Conservation (phyloP, 2,329 filamentous ascomycete genomes). For the Mycogone perniciosa region DNA sequence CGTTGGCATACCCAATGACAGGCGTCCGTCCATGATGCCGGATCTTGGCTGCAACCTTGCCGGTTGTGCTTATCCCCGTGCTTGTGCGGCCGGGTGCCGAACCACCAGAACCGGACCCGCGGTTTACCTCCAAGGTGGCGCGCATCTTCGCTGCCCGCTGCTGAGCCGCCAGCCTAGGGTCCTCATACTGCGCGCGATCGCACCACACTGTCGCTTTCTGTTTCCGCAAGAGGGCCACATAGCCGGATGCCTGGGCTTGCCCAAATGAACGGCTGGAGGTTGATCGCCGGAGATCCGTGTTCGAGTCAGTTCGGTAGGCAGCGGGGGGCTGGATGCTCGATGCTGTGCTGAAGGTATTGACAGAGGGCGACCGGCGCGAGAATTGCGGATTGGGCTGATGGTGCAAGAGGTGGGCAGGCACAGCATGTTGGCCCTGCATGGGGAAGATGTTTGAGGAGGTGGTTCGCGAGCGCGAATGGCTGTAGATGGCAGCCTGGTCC, state of each 20-base stretch:
- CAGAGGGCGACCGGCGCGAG: conserved; percentile 53
- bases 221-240: conserved; percentile 91
- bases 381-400: conserved; percentile 10
- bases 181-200: conserved; percentile 86
- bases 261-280: conserved; percentile 70
- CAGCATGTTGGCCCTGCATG: conserved; percentile 23
- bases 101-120: conserved; percentile 42
- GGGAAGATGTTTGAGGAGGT: conserved; percentile 50
- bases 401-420: conserved; percentile 23
- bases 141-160: conserved; percentile 83
- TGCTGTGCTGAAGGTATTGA: conserved; percentile 64
- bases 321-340: conserved; percentile 60
- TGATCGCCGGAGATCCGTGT: conserved; percentile 62
- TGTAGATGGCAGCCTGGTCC: conserved; percentile 36
- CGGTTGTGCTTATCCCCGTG: conserved; percentile 55
- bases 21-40: conserved; percentile 78
- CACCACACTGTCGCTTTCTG: conserved; percentile 99
- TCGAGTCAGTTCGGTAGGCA: conserved; percentile 50
- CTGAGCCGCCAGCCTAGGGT: conserved; percentile 74
- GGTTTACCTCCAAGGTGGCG: conserved; percentile 66
- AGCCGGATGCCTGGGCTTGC: conserved; percentile 62
- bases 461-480: conserved; percentile 51
- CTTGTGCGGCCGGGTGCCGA: conserved; percentile 44
- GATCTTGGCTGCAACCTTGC: conserved; percentile 76
- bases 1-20: conserved; percentile 69